A percentile compares a stretch with the other conserved stretches of the same genome.
Evolutionary conservation across 2,329 filamentous ascomycete species (phyloP).

Genomic region (Diaporthe eres): DNA sequence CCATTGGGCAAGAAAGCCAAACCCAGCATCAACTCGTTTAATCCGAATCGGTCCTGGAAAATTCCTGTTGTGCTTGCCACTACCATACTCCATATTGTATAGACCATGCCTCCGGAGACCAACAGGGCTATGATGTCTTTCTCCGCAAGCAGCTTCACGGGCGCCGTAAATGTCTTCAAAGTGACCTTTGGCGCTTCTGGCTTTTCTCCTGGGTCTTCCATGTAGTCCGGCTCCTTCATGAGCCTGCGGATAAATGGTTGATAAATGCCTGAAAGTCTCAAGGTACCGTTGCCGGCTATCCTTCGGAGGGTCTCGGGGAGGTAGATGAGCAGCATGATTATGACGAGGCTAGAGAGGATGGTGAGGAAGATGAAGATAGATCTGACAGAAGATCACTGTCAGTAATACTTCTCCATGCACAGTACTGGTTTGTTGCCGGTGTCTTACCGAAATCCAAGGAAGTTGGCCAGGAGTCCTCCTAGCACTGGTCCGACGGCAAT

Average conservation of each 20-base stretch:
- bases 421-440: too few species aligned
- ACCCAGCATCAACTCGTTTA: conserved; percentile 46
- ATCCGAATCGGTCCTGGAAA: conserved; percentile 54
- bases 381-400: background rate
- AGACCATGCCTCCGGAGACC: conserved; percentile 59
- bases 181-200: conserved; percentile 47
- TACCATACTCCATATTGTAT: conserved; percentile 64
- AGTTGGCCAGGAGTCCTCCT: conserved; percentile 49
- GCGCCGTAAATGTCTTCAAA: conserved; percentile 52
- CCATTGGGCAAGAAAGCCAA: conserved; percentile 49
- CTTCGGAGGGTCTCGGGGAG: conserved; percentile 56
- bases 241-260: conserved; percentile 55
- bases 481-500: conserved; percentile 52
- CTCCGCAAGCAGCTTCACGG: conserved; percentile 58
- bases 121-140: conserved; percentile 61
- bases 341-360: conserved; percentile 50
- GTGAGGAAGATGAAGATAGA: conserved; percentile 39
- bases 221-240: conserved; percentile 40
- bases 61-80: conserved; percentile 58
- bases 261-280: conserved; percentile 55
- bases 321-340: conserved; percentile 56
- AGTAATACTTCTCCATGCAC: background rate
- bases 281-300: conserved; percentile 56
- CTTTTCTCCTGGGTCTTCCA: conserved; percentile 9
- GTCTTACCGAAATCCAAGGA: conserved; percentile 49